A percentile compares a stretch with the other conserved stretches of the same genome.
phyloP scores from a whole-genome alignment of 169 alveolate genomes.

The Plasmodium gaboni region DNA sequence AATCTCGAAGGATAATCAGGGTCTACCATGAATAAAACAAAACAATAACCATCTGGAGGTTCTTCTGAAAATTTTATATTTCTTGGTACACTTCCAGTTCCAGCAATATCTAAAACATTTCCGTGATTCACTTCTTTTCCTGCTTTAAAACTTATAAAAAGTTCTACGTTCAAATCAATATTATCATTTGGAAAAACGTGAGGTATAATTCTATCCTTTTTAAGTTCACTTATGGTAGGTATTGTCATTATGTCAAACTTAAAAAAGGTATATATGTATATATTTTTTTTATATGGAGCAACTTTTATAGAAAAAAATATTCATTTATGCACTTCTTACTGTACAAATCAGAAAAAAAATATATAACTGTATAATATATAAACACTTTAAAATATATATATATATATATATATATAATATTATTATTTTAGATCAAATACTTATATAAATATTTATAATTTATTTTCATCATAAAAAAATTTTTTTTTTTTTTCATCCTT shows the following conservation, averaged over 20 bases:
- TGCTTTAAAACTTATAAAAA: conserved; percentile 57
- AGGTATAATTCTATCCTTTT: conserved; percentile 71
- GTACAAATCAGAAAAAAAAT: neutral
- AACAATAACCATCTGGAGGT: conserved; percentile 75
- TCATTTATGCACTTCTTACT: too few species aligned
- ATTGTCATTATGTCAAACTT: conserved; percentile 19
- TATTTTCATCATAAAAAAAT: too few species aligned
- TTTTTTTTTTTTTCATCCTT: too few species aligned
- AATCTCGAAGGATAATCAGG: conserved; percentile 72
- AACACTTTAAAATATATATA: too few species aligned
- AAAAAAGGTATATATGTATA: too few species aligned
- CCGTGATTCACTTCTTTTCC: conserved; percentile 74
- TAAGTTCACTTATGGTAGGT: conserved; percentile 65
- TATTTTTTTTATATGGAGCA: too few species aligned
- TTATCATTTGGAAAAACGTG: conserved; percentile 64
- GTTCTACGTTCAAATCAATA: conserved; percentile 37
- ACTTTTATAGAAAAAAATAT: too few species aligned
- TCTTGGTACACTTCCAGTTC: conserved; percentile 74
- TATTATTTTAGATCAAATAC: too few species aligned
- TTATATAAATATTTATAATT: too few species aligned
- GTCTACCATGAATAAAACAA: conserved; percentile 65
- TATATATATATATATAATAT: too few species aligned
- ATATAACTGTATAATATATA: too few species aligned
- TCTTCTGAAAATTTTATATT: conserved; percentile 62
- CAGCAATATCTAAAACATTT: conserved; percentile 45